Base-by-base conservation (phyloP, 345 rosid genomes). In the Ceriops zippeliana region DNA sequence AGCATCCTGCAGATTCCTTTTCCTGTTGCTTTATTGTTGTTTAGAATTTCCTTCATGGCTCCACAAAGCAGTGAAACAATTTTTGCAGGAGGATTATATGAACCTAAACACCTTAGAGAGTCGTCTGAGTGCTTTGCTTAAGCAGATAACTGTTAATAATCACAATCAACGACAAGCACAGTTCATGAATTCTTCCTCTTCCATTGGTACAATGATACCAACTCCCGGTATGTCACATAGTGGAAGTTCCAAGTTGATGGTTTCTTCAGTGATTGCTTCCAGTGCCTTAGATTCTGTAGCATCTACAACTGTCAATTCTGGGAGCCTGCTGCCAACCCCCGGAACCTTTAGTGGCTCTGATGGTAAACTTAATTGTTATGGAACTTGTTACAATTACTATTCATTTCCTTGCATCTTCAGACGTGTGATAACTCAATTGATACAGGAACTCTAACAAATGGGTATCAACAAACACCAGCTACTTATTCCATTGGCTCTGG, bases 161-260 rank as follows among this genome's bases (percentile, higher is more conserved):
- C 77, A 82, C 68, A 83, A 62, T 64, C 90, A 85, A 57, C 87
- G 85, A 28, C 87, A 65, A 60, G 81, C 19, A 8, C 86, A 84
- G 67, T 75, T 71, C 76, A 83, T 82, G 72, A 81, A 77, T 84
- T 80, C 96, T 27, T 78, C 91, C 28, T 62, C 97, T 52, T 60
- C 89, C 19, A 68, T 84, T 76, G 87, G 88, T 63, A 85, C 92
- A 42, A 89, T 93, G 97, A 91, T 93, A 63, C 97, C 97, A 28
- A 93, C 95, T 24, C 97, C 96, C 68, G 98, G 98, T 58, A 82
- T 93, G 78, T 68, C 93, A n/a, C 90, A 79, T 19, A 52, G 83
- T 66, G 86, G 70, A 74, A 89, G 80, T 84, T 68, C 91, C 32
- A 86, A 79, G 62, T 31, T 77, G 73, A 77, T 82, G 78, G 86